Percentiles rank a stretch among this genome's conserved stretches.
phyloP scores from a whole-genome alignment of 2,329 filamentous ascomycete genomes.

The Aspergillus pseudonomiae region DNA sequence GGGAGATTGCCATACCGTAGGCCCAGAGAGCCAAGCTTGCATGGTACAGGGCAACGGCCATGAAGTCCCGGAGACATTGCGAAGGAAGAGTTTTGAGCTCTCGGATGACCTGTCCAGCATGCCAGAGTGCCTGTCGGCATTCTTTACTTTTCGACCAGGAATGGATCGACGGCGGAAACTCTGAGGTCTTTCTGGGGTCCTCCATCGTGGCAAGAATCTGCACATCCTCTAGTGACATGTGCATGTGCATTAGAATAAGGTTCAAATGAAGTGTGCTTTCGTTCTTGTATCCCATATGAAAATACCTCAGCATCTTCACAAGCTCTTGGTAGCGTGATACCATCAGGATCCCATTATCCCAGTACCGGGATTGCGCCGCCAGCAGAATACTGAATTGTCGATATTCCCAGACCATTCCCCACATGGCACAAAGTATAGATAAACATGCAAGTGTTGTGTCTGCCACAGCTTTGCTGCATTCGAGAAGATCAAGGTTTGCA shows the following conservation, averaged over 20 bases:
- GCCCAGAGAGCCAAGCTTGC: background rate
- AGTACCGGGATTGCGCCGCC: slow-evolving; percentile 24
- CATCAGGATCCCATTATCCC: slow-evolving; percentile 31
- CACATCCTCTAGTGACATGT: slow-evolving; percentile 16
- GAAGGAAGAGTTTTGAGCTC: slow-evolving; percentile 2
- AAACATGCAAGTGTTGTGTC: slow-evolving; percentile 24
- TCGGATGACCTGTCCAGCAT: slow-evolving; percentile 15
- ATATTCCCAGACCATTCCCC: slow-evolving; percentile 35
- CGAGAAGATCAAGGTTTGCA: background rate
- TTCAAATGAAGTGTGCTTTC: slow-evolving; percentile 9
- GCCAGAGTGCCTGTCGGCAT: slow-evolving; percentile 14
- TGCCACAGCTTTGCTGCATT: background rate
- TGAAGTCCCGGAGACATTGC: slow-evolving; percentile 12
- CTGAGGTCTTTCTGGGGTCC: background rate
- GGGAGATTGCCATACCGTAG: background rate
- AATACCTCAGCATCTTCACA: slow-evolving; percentile 25
- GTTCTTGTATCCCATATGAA: slow-evolving; percentile 18
- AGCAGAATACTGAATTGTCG: slow-evolving; percentile 33
- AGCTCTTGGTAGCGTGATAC: slow-evolving; percentile 33
- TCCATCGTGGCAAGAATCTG: slow-evolving; percentile 10
- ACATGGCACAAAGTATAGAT: slow-evolving; percentile 35
- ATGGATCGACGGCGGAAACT: background rate
- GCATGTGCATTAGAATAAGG: slow-evolving; percentile 12
- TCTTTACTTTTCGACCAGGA: slow-evolving; percentile 3
- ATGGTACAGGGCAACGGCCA: slow-evolving; percentile 6